These are phyloP conservation scores for Lithospermum erythrorhizon DNA, from an alignment of 257 asterid genomes.

Conservation along the genomic window DNA sequence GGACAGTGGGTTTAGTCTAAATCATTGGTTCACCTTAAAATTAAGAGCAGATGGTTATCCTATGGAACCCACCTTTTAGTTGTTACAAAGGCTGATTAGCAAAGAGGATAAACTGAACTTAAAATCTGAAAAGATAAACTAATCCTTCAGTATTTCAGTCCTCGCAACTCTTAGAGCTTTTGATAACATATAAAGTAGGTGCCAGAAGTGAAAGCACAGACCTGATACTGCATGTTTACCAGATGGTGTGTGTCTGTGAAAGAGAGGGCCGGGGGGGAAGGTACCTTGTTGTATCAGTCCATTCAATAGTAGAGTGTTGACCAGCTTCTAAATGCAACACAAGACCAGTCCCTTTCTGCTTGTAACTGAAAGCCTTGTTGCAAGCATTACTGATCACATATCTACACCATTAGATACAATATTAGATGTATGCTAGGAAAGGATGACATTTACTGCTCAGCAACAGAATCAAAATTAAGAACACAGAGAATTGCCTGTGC, in stretches of 20 bases:
- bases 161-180: background rate
- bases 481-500: constrained; percentile 46
- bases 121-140: too few species aligned
- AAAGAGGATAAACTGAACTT: too few species aligned
- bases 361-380: constrained; percentile 63
- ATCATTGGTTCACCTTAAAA: too few species aligned
- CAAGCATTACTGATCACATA: constrained; percentile 89
- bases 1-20: too few species aligned
- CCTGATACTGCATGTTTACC: background rate
- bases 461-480: too few species aligned
- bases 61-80: too few species aligned
- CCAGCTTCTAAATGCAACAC: constrained; percentile 58
- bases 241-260: background rate
- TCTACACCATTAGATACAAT: constrained; percentile 33
- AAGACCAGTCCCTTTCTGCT: constrained; percentile 85
- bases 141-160: background rate
- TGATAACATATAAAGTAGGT: background rate
- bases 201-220: background rate
- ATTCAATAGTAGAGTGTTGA: constrained; percentile 64
- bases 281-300: constrained; percentile 82
- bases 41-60: too few species aligned
- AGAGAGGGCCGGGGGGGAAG: background rate
- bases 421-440: constrained; percentile 1
- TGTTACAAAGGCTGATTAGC: too few species aligned
- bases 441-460: background rate